phyloP scores from a whole-genome alignment of 2,329 filamentous ascomycete species.

The Paracamarosporium sp. region DNA sequence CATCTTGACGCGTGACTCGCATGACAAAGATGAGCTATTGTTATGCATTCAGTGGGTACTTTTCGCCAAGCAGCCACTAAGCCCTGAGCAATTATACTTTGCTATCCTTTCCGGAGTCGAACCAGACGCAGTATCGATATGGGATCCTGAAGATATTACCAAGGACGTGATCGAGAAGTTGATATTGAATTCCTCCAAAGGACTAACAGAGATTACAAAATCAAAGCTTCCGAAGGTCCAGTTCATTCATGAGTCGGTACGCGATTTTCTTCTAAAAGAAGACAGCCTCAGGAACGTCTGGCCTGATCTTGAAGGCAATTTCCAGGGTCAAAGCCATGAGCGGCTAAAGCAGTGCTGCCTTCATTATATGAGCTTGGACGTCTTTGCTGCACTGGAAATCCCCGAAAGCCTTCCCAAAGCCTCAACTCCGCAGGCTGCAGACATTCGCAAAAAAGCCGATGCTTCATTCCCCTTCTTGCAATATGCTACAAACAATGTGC shows the following conservation, averaged over 20 bases:
- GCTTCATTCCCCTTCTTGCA: slow-evolving; percentile 52
- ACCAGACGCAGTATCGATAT: slow-evolving; percentile 5
- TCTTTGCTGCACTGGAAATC: too few species aligned
- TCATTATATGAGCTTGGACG: slow-evolving; percentile 44
- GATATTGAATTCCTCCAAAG: slow-evolving; percentile 21
- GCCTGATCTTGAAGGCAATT: slow-evolving; percentile 37
- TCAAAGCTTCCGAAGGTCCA: slow-evolving; percentile 22
- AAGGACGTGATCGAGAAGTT: slow-evolving; percentile 13
- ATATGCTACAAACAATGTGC: slow-evolving; percentile 51
- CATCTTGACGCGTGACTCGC: slow-evolving; percentile 47
- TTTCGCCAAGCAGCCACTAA: slow-evolving; percentile 55
- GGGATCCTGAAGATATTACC: slow-evolving; percentile 32
- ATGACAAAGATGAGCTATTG: slow-evolving; percentile 1
- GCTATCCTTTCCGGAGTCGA: slow-evolving; percentile 5
- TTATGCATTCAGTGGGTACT: slow-evolving; percentile 63
- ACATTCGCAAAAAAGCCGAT: slow-evolving; percentile 10
- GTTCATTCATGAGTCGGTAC: slow-evolving; percentile 35
- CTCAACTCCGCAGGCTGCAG: too few species aligned
- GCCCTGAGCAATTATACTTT: slow-evolving; percentile 20
- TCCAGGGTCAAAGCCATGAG: slow-evolving; percentile 47
- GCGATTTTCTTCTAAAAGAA: slow-evolving; percentile 48
- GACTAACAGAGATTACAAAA: slow-evolving; percentile 18
- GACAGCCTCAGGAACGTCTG: slow-evolving; percentile 33
- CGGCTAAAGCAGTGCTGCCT: slow-evolving; percentile 53
- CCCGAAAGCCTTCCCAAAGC: too few species aligned